These are phyloP conservation scores for Boletus sp. DNA, from an alignment of 768 basidiomycete genomes.

Conservation along the genomic window DNA sequence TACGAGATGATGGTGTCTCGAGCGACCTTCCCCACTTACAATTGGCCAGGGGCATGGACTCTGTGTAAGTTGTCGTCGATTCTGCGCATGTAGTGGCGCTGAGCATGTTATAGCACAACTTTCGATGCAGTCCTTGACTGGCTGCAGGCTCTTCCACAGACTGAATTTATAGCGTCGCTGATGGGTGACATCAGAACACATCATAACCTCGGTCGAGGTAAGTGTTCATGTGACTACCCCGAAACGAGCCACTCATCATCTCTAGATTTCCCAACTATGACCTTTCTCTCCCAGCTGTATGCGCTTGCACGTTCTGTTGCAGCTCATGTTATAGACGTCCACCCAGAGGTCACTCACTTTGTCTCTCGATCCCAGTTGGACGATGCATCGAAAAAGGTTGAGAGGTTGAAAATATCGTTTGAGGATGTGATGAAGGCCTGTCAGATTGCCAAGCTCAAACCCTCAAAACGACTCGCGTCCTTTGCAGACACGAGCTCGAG, in stretches of 20 bases:
- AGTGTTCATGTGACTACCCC: neutral
- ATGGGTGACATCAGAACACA: slow-evolving; percentile 25
- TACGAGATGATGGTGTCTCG: slow-evolving; percentile 23
- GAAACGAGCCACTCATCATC: neutral
- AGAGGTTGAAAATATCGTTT: slow-evolving; percentile 30
- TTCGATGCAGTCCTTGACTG: slow-evolving; percentile 26
- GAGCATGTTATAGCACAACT: slow-evolving; percentile 16
- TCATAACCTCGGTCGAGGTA: slow-evolving; percentile 27
- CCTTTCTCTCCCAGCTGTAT: slow-evolving; percentile 49
- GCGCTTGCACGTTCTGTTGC: slow-evolving; percentile 37
- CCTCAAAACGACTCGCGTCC: slow-evolving; percentile 44
- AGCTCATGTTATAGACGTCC: slow-evolving; percentile 13
- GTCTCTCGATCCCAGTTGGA: slow-evolving; percentile 21
- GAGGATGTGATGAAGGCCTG: slow-evolving; percentile 38
- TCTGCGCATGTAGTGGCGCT: neutral
- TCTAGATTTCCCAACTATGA: slow-evolving; percentile 35
- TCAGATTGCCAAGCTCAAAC: slow-evolving; percentile 40
- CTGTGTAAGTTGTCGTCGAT: slow-evolving; percentile 34
- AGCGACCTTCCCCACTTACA: slow-evolving; percentile 37
- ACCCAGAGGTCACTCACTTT: slow-evolving; percentile 3
- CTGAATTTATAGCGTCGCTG: slow-evolving; percentile 11
- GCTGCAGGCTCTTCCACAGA: slow-evolving; percentile 23
- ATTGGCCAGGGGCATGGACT: slow-evolving; percentile 32
- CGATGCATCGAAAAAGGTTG: slow-evolving; percentile 33
- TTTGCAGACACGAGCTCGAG: slow-evolving; percentile 39